These are phyloP conservation scores for Camellia granthamiana DNA, from an alignment of 148 eudicot species.

Conservation along the genomic window DNA sequence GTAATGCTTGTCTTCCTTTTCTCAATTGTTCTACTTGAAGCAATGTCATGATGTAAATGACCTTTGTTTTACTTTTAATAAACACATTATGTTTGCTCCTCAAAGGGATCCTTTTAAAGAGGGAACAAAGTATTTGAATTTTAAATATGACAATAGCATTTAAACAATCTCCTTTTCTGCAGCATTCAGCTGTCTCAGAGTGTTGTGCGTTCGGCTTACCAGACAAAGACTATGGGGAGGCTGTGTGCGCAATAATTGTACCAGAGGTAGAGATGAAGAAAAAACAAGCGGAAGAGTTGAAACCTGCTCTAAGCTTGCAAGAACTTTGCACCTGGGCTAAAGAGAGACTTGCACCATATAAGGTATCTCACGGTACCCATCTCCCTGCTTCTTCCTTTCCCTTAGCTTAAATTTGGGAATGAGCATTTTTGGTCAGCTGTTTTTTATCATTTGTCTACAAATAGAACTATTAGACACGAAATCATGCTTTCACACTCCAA, in stretches of 20 bases:
- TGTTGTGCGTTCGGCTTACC: conserved; percentile 93
- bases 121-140: neutral
- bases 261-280: conserved; percentile 63
- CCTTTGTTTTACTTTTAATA: neutral
- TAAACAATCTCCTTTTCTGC: conserved; percentile 14
- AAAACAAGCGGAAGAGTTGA: conserved; percentile 50
- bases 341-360: conserved; percentile 93
- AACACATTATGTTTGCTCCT: neutral
- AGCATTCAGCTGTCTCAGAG: conserved; percentile 88
- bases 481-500: neutral
- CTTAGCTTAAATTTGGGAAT: neutral
- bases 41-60: neutral
- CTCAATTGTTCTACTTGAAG: neutral
- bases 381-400: neutral
- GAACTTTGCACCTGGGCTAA: conserved; percentile 84
- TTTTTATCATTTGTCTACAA: neutral
- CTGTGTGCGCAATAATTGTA: conserved; percentile 73
- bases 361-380: conserved; percentile 44
- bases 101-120: neutral
- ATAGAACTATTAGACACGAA: neutral
- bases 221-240: conserved; percentile 86
- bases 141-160: neutral
- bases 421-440: neutral
- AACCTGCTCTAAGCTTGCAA: conserved; percentile 71
- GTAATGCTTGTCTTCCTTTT: conserved; percentile 29